Conservation (phyloP, 495 filamentous ascomycete species). For the Endocarpon pusillum region DNA sequence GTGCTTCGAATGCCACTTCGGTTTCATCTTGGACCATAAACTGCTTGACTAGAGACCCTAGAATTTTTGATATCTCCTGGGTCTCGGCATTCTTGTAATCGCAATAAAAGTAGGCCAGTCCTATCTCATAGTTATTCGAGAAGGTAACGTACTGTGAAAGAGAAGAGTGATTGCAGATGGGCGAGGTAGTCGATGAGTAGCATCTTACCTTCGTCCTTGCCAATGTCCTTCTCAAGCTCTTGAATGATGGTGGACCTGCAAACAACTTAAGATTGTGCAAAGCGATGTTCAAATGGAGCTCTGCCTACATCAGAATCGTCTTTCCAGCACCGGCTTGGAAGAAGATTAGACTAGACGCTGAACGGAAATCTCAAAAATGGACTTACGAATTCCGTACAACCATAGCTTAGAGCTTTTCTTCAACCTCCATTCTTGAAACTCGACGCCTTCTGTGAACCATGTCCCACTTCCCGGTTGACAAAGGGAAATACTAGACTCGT, state of each 20-base stretch:
- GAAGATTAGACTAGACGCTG: no score
- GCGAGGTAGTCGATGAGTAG: no score
- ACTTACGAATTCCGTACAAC: constrained; percentile 23
- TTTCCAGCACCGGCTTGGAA: constrained; percentile 28
- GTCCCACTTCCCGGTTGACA: constrained; percentile 18
- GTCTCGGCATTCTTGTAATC: constrained; percentile 19
- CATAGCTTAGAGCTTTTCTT: constrained; percentile 13
- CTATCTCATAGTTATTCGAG: constrained; percentile 6
- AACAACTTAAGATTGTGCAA: no score
- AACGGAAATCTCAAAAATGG: no score
- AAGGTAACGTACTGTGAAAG: no score
- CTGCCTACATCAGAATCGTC: constrained; percentile 21
- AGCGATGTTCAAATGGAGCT: no score
- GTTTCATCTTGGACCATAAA: constrained; percentile 19
- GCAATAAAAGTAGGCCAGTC: constrained; percentile 24
- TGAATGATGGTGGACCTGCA: constrained; percentile 11
- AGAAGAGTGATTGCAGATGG: no score
- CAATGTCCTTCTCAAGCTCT: constrained; percentile 2
- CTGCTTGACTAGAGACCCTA: constrained; percentile 18
- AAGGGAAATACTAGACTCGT: constrained; percentile 14
- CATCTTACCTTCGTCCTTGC: no score
- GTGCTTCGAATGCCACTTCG: constrained; percentile 11
- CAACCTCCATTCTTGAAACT: constrained; percentile 16
- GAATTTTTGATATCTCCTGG: constrained; percentile 12
- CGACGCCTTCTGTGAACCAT: constrained; percentile 16